Conservation (phyloP, 805 yeast species). For the Ogataea thermomethanolica region DNA sequence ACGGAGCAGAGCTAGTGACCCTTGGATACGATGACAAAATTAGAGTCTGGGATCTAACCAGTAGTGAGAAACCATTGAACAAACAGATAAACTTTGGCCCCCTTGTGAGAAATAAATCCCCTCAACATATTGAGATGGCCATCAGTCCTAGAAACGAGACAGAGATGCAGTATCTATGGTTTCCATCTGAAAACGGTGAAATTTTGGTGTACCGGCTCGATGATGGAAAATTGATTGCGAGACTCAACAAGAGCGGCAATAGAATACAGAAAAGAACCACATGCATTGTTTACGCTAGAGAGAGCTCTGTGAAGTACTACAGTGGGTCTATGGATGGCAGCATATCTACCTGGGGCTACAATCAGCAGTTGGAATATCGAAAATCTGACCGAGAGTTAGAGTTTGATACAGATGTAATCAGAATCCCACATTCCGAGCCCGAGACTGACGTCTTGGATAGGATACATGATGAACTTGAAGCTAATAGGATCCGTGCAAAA, state of each 20-base stretch:
- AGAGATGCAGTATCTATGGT: slow-evolving; percentile 54
- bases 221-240: slow-evolving; percentile 60
- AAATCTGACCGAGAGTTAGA: slow-evolving; percentile 4
- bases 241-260: slow-evolving; percentile 45
- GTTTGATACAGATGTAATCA: slow-evolving; percentile 15
- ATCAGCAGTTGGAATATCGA: slow-evolving; percentile 17
- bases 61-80: slow-evolving; percentile 45
- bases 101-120: slow-evolving; percentile 58
- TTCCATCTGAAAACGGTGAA: slow-evolving; percentile 77
- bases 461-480: slow-evolving; percentile 31
- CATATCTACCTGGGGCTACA: slow-evolving; percentile 54
- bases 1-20: slow-evolving; percentile 60
- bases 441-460: slow-evolving; percentile 22
- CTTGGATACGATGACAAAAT: slow-evolving; percentile 80
- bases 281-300: slow-evolving; percentile 48
- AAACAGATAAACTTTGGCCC: slow-evolving; percentile 76
- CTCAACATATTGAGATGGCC: slow-evolving; percentile 54
- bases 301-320: slow-evolving; percentile 42
- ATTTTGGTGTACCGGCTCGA: slow-evolving; percentile 52
- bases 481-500: slow-evolving; percentile 10
- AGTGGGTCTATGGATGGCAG: slow-evolving; percentile 70
- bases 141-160: slow-evolving; percentile 51
- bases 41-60: slow-evolving; percentile 71
- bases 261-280: slow-evolving; percentile 43
- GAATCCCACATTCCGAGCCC: background rate